These are phyloP conservation scores for Sideroxylon spinosum DNA, from an alignment of 179 eudicot genomes.

Conservation along the genomic window DNA sequence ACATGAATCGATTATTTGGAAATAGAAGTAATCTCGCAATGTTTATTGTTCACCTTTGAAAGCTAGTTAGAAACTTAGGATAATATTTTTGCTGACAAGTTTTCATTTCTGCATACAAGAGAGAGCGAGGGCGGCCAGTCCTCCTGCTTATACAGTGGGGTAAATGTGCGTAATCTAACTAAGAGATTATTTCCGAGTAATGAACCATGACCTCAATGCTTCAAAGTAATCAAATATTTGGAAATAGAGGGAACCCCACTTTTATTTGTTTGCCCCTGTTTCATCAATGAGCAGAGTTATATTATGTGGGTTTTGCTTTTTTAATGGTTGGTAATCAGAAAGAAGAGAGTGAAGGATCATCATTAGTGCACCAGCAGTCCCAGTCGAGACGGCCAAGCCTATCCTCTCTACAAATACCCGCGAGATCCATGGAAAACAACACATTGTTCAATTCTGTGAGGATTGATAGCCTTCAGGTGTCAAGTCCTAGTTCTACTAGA, in stretches of 20 bases:
- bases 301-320: background rate
- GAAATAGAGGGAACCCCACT: too few species aligned
- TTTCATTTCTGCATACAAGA: background rate
- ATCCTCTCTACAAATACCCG: conserved; percentile 39
- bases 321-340: conserved; percentile 11
- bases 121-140: too few species aligned
- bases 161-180: too few species aligned
- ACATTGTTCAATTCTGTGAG: conserved; percentile 29
- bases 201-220: too few species aligned
- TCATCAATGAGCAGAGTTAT: background rate
- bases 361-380: conserved; percentile 25
- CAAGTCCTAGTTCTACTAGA: conserved; percentile 37
- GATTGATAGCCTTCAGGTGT: conserved; percentile 22
- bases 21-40: background rate
- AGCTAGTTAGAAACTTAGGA: too few species aligned
- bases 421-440: conserved; percentile 31
- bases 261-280: background rate
- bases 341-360: conserved; percentile 33
- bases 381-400: conserved; percentile 38
- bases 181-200: too few species aligned
- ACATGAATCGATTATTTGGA: background rate
- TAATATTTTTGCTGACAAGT: background rate
- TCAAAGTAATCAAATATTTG: too few species aligned
- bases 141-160: too few species aligned
- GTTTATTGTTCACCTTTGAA: background rate